Evolutionary conservation across 2,329 filamentous ascomycete genomes (phyloP).

Genomic region (Graphilbum sp.): DNA sequence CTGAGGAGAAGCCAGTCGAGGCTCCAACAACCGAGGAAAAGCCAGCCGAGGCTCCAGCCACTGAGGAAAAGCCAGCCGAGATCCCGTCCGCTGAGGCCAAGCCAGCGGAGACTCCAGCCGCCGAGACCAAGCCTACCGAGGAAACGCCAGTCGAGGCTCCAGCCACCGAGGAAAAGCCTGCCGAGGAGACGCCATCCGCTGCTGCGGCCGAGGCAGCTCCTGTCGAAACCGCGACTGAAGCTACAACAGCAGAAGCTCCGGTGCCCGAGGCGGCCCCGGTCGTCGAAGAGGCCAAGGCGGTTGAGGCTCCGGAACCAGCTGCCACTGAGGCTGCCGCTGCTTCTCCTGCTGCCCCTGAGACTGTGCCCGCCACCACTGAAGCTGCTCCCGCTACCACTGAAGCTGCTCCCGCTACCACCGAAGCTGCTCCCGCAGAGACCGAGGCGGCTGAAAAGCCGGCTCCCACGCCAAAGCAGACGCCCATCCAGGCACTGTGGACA

Average conservation of each 20-base stretch:
- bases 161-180: background rate
- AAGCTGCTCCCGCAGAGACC: background rate
- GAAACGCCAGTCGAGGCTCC: background rate
- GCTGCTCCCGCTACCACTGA: background rate
- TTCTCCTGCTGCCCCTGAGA: background rate
- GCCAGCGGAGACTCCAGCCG: background rate
- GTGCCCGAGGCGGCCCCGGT: background rate
- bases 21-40: background rate
- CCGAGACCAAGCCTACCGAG: constrained; percentile 1
- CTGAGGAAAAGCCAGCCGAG: background rate
- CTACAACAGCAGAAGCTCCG: background rate
- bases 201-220: background rate
- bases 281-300: background rate
- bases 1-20: background rate
- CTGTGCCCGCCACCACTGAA: background rate
- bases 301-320: background rate
- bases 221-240: background rate
- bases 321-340: background rate
- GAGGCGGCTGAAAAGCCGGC: constrained; percentile 2
- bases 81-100: background rate
- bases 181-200: background rate
- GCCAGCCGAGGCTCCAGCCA: background rate
- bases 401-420: background rate
- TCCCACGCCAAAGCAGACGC: background rate
- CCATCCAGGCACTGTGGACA: constrained; percentile 13